Evolutionary conservation across 73 alveolate genomes (phyloP).

Genomic region (Uronychia binucleata): DNA sequence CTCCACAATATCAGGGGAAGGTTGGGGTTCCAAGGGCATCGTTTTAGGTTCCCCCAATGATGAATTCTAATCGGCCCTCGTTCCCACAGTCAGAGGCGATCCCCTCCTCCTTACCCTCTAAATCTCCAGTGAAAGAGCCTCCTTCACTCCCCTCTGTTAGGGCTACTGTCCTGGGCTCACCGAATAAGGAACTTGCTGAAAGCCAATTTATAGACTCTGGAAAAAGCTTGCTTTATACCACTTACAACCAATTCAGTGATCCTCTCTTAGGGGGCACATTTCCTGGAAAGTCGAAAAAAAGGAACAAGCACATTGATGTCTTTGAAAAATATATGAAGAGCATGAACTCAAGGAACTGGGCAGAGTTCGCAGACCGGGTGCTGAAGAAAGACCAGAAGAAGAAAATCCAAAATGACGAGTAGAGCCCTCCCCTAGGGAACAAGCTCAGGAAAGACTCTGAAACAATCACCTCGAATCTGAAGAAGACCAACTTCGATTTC

Average conservation of each 20-base stretch:
- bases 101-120: background rate
- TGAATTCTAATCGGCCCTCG: too few species aligned
- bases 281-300: background rate
- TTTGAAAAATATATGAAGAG: background rate
- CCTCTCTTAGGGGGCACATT: background rate
- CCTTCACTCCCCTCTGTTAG: background rate
- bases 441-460: background rate
- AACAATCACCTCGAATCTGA: background rate
- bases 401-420: background rate
- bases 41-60: too few species aligned
- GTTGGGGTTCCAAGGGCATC: too few species aligned
- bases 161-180: background rate
- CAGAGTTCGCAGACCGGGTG: background rate
- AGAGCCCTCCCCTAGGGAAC: background rate
- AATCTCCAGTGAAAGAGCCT: too few species aligned
- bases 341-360: background rate
- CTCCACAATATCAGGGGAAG: too few species aligned
- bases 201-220: background rate
- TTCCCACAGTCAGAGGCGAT: too few species aligned
- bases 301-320: background rate
- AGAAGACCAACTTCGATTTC: background rate
- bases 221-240: background rate
- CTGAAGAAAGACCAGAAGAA: background rate
- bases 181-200: background rate
- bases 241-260: background rate